A percentile compares a stretch with the other conserved stretches of the same genome.
Evolutionary conservation across 2,329 filamentous ascomycete species (phyloP).

Genomic region (Microdochium paspali): DNA sequence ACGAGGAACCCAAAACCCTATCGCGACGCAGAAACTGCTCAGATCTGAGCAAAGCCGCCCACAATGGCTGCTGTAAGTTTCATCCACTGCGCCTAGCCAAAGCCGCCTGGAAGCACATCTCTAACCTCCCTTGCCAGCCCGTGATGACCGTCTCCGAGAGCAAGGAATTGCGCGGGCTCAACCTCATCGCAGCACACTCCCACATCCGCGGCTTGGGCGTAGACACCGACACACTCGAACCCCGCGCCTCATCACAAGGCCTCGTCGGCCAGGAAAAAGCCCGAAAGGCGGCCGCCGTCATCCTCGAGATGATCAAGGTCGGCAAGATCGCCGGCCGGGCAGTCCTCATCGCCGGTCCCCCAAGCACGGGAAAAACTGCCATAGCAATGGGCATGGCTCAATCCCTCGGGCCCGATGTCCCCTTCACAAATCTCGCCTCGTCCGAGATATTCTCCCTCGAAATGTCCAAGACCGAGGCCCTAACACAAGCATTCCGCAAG

Average conservation of each 20-base stretch:
- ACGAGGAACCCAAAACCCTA: neutral
- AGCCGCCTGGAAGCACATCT: neutral
- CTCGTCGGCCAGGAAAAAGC: slow-evolving; percentile 95
- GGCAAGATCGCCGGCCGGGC: slow-evolving; percentile 96
- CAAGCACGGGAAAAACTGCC: slow-evolving; percentile 95
- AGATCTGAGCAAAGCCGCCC: neutral
- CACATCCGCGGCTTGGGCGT: slow-evolving; percentile 95
- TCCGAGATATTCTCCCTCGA: slow-evolving; percentile 98
- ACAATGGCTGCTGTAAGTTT: slow-evolving; percentile 31
- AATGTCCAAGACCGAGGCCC: slow-evolving; percentile 98
- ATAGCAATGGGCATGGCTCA: slow-evolving; percentile 99
- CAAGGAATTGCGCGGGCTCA: slow-evolving; percentile 92
- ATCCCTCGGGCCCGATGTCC: slow-evolving; percentile 85
- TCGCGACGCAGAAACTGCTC: neutral
- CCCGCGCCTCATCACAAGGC: slow-evolving; percentile 76
- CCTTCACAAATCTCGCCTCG: slow-evolving; percentile 90
- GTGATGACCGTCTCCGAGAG: slow-evolving; percentile 80
- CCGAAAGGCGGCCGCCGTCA: slow-evolving; percentile 89
- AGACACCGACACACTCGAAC: slow-evolving; percentile 83
- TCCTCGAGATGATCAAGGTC: slow-evolving; percentile 97
- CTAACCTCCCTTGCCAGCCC: slow-evolving; percentile 26
- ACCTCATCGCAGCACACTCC: slow-evolving; percentile 96
- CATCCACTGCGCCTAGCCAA: too few relatives aligned
- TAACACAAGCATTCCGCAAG: slow-evolving; percentile 98
- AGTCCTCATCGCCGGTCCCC: slow-evolving; percentile 88